phyloP scores from a whole-genome alignment of 1,284 basidiomycete genomes.

The Ustilago hordei region DNA sequence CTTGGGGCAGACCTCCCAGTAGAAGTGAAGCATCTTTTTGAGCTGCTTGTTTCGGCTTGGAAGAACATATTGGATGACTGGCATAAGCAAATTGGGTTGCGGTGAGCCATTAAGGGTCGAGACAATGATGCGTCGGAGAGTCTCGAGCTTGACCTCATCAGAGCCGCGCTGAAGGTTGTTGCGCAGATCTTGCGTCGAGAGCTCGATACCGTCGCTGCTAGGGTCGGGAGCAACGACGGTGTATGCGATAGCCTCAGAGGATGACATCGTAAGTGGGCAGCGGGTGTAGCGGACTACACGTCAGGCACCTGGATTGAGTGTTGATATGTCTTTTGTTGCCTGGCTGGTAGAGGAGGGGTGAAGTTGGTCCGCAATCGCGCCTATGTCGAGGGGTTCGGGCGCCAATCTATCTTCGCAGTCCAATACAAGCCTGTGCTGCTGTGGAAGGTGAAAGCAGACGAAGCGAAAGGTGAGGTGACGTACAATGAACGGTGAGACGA shows the following conservation, averaged over 20 bases:
- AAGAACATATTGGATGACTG: constrained; percentile 97
- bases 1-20: constrained; percentile 99
- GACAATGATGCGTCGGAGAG: constrained; percentile 93
- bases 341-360: not conserved
- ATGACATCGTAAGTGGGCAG: constrained; percentile 24
- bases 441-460: not conserved
- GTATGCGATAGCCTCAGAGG: constrained; percentile 54
- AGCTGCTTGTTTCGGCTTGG: constrained; percentile 95
- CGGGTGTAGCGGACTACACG: constrained; percentile 1
- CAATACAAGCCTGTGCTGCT: not conserved
- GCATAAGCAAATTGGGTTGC: constrained; percentile 92
- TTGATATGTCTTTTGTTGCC: not conserved
- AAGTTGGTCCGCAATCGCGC: not conserved
- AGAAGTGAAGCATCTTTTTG: constrained; percentile 97
- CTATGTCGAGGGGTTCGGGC: not conserved
- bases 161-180: constrained; percentile 90
- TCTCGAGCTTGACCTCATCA: constrained; percentile 98
- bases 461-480: not conserved
- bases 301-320: not conserved
- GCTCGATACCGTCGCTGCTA: constrained; percentile 54
- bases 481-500: constrained; percentile 2
- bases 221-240: constrained; percentile 54
- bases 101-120: constrained; percentile 95
- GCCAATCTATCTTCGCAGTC: not conserved
- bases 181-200: constrained; percentile 77